Percentiles rank a stretch among this genome's conserved stretches.
These are phyloP conservation scores for Hevea brasiliensis DNA, from an alignment of 345 rosid genomes.

Conservation along the genomic window DNA sequence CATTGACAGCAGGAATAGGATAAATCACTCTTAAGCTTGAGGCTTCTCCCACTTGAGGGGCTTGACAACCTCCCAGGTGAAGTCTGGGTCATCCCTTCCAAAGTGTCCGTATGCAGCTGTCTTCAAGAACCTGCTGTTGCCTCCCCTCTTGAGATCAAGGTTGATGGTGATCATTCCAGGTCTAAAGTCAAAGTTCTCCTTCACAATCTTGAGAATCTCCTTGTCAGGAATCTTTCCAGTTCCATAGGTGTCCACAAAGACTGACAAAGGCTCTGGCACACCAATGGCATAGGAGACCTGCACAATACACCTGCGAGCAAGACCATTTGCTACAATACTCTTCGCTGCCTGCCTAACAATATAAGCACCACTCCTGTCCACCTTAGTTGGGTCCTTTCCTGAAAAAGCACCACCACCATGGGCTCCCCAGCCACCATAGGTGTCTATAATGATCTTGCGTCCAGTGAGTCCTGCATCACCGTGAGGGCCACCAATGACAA, in stretches of 20 bases:
- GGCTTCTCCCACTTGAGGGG: conserved; percentile 31
- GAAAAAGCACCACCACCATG: too few species aligned
- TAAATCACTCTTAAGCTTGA: neutral
- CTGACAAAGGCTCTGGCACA: conserved; percentile 25
- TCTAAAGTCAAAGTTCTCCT: conserved; percentile 32
- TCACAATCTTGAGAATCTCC: conserved; percentile 10
- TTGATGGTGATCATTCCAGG: conserved; percentile 51
- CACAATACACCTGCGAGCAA: too few species aligned
- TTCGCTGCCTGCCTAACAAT: too few species aligned
- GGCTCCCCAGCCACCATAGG: too few species aligned
- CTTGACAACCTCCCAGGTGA: conserved; percentile 54
- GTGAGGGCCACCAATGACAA: too few species aligned
- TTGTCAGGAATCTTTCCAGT: conserved; percentile 33
- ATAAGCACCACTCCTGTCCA: too few species aligned
- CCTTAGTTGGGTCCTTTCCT: too few species aligned
- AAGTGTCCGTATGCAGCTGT: conserved; percentile 42
- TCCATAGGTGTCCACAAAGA: conserved; percentile 25
- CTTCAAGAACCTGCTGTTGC: conserved; percentile 16
- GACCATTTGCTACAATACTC: too few species aligned
- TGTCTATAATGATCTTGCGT: too few species aligned
- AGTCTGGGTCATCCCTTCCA: conserved; percentile 51
- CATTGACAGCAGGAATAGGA: too few species aligned
- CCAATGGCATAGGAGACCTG: too few species aligned
- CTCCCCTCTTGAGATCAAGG: conserved; percentile 48
- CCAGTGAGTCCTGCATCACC: too few species aligned